A percentile compares a stretch with the other conserved stretches of the same genome.
These are phyloP conservation scores for Colletotrichum chrysophilum DNA, from an alignment of 2,329 filamentous ascomycete species.

Conservation along the genomic window DNA sequence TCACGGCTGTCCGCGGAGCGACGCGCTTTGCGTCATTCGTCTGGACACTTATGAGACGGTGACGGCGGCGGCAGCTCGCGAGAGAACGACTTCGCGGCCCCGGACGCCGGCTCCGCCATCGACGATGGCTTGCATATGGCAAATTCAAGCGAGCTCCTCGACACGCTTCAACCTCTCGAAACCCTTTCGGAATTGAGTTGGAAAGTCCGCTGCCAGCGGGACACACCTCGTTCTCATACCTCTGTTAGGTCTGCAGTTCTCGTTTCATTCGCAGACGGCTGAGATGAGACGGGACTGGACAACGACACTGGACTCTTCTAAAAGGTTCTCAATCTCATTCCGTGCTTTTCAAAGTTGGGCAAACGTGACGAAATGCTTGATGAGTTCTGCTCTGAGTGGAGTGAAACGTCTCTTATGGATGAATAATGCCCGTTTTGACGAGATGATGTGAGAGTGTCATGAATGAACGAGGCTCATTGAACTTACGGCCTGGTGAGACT, in stretches of 20 bases:
- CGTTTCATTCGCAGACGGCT: not conserved
- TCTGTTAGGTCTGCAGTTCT: not conserved
- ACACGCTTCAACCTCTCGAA: not conserved
- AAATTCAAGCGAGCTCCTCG: not conserved
- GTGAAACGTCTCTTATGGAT: not conserved
- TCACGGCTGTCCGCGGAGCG: not conserved
- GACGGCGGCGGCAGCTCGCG: not conserved
- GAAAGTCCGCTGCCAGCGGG: not conserved
- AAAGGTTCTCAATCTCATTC: not conserved
- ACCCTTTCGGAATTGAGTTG: not conserved
- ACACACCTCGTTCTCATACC: accelerated
- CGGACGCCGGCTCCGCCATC: not conserved
- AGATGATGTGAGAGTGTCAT: not conserved
- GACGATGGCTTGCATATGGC: not conserved
- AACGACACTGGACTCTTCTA: accelerated
- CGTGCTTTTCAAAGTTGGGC: accelerated
- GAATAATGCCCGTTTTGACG: not conserved
- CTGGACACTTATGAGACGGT: not conserved
- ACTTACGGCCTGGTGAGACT: not conserved
- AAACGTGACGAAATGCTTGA: not conserved
- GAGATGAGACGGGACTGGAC: not conserved
- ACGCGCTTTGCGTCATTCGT: not conserved
- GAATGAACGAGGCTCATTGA: not conserved
- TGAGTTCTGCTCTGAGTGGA: not conserved
- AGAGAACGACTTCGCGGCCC: not conserved